phyloP scores from a whole-genome alignment of 2,329 filamentous ascomycete species.

The Alternaria longipes region DNA sequence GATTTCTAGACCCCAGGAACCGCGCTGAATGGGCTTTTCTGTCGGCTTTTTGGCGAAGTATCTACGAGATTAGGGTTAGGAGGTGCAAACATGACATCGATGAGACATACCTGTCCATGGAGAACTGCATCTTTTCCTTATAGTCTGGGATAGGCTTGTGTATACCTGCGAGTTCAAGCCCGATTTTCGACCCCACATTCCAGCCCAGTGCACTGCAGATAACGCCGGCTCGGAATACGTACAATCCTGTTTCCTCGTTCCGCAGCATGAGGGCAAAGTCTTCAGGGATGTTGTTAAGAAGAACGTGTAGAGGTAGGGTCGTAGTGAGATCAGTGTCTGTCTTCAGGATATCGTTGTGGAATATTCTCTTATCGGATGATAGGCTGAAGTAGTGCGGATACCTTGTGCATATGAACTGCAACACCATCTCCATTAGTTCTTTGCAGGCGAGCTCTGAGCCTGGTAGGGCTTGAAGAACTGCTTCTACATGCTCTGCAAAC shows the following conservation, averaged over 20 bases:
- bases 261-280: slow-evolving; percentile 82
- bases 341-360: slow-evolving; percentile 75
- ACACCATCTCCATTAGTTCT: slow-evolving; percentile 85
- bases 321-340: slow-evolving; percentile 68
- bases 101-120: slow-evolving; percentile 76
- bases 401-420: slow-evolving; percentile 80
- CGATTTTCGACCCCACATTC: slow-evolving; percentile 79
- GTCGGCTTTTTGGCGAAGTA: slow-evolving; percentile 82
- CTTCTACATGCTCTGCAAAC: slow-evolving; percentile 68
- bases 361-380: slow-evolving; percentile 59
- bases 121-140: slow-evolving; percentile 86
- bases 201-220: slow-evolving; percentile 84
- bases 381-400: slow-evolving; percentile 80
- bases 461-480: slow-evolving; percentile 73
- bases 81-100: background rate
- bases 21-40: slow-evolving; percentile 79
- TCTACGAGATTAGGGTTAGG: slow-evolving; percentile 39
- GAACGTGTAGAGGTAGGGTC: slow-evolving; percentile 72
- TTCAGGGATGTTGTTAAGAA: slow-evolving; percentile 82
- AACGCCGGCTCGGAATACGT: slow-evolving; percentile 77
- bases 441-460: slow-evolving; percentile 82
- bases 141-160: slow-evolving; percentile 82
- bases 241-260: slow-evolving; percentile 74
- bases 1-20: slow-evolving; percentile 84
- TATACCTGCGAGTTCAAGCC: slow-evolving; percentile 73